Evolutionary conservation across 345 rosid species (phyloP).

Genomic region (Arabidopsis arenosa): DNA sequence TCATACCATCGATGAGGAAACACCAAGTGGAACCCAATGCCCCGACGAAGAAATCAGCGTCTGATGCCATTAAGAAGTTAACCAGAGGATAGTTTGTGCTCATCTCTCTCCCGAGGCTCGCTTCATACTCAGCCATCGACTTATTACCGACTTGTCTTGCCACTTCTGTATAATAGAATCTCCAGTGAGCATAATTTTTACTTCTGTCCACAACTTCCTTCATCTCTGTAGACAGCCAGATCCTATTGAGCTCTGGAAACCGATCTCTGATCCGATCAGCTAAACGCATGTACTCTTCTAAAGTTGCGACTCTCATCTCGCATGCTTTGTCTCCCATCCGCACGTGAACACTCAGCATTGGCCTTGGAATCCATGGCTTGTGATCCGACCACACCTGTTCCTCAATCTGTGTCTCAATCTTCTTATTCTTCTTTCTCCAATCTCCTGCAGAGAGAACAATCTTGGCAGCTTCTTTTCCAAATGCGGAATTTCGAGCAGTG

Average conservation of each 20-base stretch:
- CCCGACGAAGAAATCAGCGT: constrained; percentile 87
- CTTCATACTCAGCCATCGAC: constrained; percentile 84
- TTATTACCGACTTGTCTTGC: constrained; percentile 77
- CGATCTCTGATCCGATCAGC: constrained; percentile 63
- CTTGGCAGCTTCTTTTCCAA: constrained; percentile 80
- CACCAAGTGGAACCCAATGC: constrained; percentile 99
- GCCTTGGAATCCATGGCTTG: constrained; percentile 89
- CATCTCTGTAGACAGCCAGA: constrained; percentile 98
- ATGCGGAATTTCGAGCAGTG: constrained; percentile 75
- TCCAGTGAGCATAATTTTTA: constrained; percentile 58
- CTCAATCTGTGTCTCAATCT: constrained; percentile 60
- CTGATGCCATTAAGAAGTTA: constrained; percentile 89
- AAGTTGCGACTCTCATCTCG: constrained; percentile 83
- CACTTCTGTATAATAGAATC: constrained; percentile 82
- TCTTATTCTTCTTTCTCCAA: constrained; percentile 57
- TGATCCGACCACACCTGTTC: constrained; percentile 79
- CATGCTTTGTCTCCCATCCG: constrained; percentile 99
- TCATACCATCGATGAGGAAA: constrained; percentile 93
- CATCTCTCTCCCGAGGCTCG: constrained; percentile 88
- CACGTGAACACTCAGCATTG: constrained; percentile 92
- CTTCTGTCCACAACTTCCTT: constrained; percentile 78
- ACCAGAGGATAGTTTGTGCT: constrained; percentile 94
- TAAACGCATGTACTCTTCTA: constrained; percentile 71
- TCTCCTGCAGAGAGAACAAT: constrained; percentile 57
- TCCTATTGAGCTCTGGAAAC: constrained; percentile 70